phyloP scores from a whole-genome alignment of 352 stramenopile genomes.

The Pythium aquatile region DNA sequence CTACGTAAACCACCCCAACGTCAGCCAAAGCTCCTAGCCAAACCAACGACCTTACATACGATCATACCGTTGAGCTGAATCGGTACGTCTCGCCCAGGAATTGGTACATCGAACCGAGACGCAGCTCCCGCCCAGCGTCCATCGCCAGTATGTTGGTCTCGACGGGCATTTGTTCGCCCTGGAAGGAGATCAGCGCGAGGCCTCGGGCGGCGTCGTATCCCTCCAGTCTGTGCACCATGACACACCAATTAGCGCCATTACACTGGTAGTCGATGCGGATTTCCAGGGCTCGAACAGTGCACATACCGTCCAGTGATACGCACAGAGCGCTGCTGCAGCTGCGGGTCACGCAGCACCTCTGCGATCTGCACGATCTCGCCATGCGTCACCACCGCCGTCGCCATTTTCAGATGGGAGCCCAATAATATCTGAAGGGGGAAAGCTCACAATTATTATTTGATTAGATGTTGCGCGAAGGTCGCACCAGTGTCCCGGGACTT shows the following conservation, averaged over 20 bases:
- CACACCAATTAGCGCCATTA: not conserved
- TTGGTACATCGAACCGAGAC: conserved; percentile 78
- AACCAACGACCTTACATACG: no score
- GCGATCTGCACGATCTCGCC: conserved; percentile 83
- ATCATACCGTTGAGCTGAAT: conserved; percentile 26
- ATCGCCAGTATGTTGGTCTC: conserved; percentile 60
- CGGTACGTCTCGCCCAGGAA: conserved; percentile 79
- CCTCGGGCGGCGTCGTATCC: conserved; percentile 53
- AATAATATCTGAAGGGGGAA: not conserved
- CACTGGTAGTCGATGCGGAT: not conserved
- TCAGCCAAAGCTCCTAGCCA: not conserved
- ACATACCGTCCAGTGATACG: conserved; percentile 68
- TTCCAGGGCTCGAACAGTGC: not conserved
- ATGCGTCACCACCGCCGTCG: conserved; percentile 23
- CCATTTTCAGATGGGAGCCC: conserved; percentile 8
- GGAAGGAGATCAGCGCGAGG: conserved; percentile 58
- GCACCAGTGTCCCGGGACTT: conserved; percentile 13
- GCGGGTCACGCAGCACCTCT: conserved; percentile 59
- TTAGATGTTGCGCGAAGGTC: conserved; percentile 31
- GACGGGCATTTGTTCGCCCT: conserved; percentile 56
- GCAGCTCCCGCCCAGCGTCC: conserved; percentile 46
- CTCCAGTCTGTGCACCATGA: conserved; percentile 39
- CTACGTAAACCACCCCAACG: not conserved
- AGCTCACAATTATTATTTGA: not conserved
- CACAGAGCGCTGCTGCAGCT: conserved; percentile 72